Evolutionary conservation across 352 stramenopile species (phyloP).

Genomic region (Blastocystis sp.): DNA sequence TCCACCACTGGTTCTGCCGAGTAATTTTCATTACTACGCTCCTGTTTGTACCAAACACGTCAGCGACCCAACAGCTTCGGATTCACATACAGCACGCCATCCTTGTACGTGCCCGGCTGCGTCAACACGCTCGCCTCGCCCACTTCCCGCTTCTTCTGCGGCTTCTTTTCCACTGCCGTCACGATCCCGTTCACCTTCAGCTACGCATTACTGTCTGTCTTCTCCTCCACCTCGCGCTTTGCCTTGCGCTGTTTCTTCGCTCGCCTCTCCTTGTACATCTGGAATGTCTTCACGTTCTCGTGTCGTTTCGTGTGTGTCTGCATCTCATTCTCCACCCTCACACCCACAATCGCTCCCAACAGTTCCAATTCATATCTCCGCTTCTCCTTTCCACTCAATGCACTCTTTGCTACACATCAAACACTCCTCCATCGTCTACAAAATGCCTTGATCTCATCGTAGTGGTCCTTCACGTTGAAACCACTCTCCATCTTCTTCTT

Average conservation of each 20-base stretch:
- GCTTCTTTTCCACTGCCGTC: slow-evolving; percentile 11
- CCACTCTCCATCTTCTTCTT: background rate
- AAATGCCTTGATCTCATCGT: slow-evolving; percentile 39
- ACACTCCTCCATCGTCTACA: background rate
- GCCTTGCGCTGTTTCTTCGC: background rate
- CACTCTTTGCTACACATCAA: slow-evolving; percentile 24
- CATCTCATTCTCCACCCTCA: background rate
- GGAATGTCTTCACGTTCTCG: background rate
- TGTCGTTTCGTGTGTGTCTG: background rate
- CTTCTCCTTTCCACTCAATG: slow-evolving; percentile 21
- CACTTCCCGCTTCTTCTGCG: background rate
- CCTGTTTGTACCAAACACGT: background rate
- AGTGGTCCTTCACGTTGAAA: slow-evolving; percentile 52
- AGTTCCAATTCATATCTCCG: slow-evolving; percentile 31
- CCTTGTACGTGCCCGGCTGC: slow-evolving; percentile 20
- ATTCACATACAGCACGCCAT: slow-evolving; percentile 44
- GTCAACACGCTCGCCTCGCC: background rate
- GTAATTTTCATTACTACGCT: slow-evolving; percentile 62
- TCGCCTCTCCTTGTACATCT: background rate
- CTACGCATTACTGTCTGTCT: no score
- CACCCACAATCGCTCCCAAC: slow-evolving; percentile 4
- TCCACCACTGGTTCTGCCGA: slow-evolving; percentile 48
- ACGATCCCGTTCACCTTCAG: slow-evolving; percentile 10
- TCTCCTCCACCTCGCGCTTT: slow-evolving; percentile 11
- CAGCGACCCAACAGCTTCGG: background rate